These are phyloP conservation scores for Thalassiosira mediterranea DNA, from an alignment of 352 stramenopile species.

Conservation along the genomic window DNA sequence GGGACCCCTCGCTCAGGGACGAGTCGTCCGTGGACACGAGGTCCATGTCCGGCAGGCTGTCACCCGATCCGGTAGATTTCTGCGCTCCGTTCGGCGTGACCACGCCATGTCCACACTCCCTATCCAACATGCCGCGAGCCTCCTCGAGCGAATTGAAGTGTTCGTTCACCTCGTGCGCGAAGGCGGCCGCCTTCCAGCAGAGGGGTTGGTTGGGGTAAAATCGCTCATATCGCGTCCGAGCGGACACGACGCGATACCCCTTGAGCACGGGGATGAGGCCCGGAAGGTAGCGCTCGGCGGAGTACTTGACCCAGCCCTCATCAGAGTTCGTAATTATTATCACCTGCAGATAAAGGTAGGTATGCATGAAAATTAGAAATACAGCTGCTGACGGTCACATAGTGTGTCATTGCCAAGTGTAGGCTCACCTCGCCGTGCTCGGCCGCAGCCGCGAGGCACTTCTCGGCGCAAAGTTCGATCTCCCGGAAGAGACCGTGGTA, in stretches of 20 bases:
- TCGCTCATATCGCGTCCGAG: slow-evolving; percentile 77
- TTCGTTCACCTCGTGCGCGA: slow-evolving; percentile 85
- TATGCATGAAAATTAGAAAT: slow-evolving; percentile 12
- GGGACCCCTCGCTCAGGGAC: slow-evolving; percentile 15
- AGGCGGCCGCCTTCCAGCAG: slow-evolving; percentile 85
- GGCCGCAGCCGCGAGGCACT: slow-evolving; percentile 66
- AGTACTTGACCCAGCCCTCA: slow-evolving; percentile 84
- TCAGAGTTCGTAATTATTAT: slow-evolving; percentile 86
- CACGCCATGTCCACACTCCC: slow-evolving; percentile 19
- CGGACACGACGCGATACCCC: slow-evolving; percentile 77
- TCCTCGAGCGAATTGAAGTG: slow-evolving; percentile 62
- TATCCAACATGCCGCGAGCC: slow-evolving; percentile 21
- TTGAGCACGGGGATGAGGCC: slow-evolving; percentile 67
- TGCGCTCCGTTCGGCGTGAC: background rate
- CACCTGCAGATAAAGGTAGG: slow-evolving; percentile 49
- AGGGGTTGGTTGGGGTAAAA: slow-evolving; percentile 83
- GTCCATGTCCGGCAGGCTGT: slow-evolving; percentile 43
- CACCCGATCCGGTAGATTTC: background rate
- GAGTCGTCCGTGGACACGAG: slow-evolving; percentile 40
- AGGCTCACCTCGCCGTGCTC: slow-evolving; percentile 78
- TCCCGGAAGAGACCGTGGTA: slow-evolving; percentile 73
- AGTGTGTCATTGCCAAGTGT: no score
- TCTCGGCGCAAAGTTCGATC: slow-evolving; percentile 68
- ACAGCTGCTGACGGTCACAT: no score
- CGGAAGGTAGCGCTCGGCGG: slow-evolving; percentile 73